Percentiles rank a stretch among this genome's conserved stretches.
These are phyloP conservation scores for Metschnikowia lachancei DNA, from an alignment of 805 yeast genomes.

Conservation along the genomic window DNA sequence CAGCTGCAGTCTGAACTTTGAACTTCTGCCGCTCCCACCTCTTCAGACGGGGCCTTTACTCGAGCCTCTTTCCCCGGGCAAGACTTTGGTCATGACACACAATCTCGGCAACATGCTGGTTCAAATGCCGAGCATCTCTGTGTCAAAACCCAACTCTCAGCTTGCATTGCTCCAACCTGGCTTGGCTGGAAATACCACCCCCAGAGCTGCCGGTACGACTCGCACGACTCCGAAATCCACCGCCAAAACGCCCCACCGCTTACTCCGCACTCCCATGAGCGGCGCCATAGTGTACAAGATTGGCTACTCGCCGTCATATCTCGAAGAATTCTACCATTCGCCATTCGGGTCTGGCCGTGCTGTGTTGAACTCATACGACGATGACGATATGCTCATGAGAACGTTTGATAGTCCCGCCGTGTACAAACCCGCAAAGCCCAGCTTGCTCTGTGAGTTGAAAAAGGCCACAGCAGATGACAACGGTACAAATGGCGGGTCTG, in stretches of 20 bases:
- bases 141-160: slow-evolving; percentile 6
- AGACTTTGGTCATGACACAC: slow-evolving; percentile 15
- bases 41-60: slow-evolving; percentile 63
- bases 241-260: slow-evolving; percentile 36
- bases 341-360: slow-evolving; percentile 21
- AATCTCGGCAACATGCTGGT: slow-evolving; percentile 10
- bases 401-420: slow-evolving; percentile 34
- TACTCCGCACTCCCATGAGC: slow-evolving; percentile 40
- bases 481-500: neutral
- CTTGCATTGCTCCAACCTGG: slow-evolving; percentile 13
- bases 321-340: slow-evolving; percentile 65
- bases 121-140: slow-evolving; percentile 14
- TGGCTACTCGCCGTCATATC: slow-evolving; percentile 65
- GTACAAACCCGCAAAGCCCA: slow-evolving; percentile 2
- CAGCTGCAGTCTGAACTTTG: slow-evolving; percentile 63
- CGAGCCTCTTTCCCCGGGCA: slow-evolving; percentile 61
- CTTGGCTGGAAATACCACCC: slow-evolving; percentile 8
- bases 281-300: slow-evolving; percentile 48
- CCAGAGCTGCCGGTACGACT: slow-evolving; percentile 15
- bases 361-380: slow-evolving; percentile 40
- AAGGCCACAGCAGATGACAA: slow-evolving; percentile 7
- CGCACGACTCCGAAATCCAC: slow-evolving; percentile 38
- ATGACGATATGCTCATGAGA: slow-evolving; percentile 45
- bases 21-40: slow-evolving; percentile 56
- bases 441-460: slow-evolving; percentile 16